Conservation (phyloP, 805 yeast species). For the Barnettozyma pratensis region DNA sequence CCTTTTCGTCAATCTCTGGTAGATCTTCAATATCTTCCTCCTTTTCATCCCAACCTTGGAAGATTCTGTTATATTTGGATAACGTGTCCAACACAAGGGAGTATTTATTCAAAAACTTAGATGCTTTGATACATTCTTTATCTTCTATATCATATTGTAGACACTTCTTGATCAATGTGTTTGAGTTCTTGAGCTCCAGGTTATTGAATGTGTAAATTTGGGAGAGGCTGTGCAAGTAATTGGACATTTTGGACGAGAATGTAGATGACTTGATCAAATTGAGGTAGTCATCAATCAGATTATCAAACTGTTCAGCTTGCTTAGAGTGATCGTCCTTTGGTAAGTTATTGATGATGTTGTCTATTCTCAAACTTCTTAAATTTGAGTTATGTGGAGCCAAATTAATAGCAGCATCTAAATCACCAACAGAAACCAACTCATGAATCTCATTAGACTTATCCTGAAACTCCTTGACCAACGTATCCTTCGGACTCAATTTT, state of each 20-base stretch:
- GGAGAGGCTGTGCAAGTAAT: slow-evolving; percentile 27
- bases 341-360: slow-evolving; percentile 23
- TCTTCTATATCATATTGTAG: slow-evolving; percentile 74
- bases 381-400: slow-evolving; percentile 40
- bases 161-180: slow-evolving; percentile 48
- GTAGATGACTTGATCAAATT: slow-evolving; percentile 19
- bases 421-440: slow-evolving; percentile 23
- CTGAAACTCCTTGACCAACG: slow-evolving; percentile 12
- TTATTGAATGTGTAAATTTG: slow-evolving; percentile 45
- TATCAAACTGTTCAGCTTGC: slow-evolving; percentile 13
- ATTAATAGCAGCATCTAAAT: slow-evolving; percentile 29
- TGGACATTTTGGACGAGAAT: slow-evolving; percentile 20
- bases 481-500: slow-evolving; percentile 8
- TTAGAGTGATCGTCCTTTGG: slow-evolving; percentile 6
- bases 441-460: slow-evolving; percentile 15
- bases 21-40: slow-evolving; percentile 35
- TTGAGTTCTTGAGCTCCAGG: slow-evolving; percentile 43
- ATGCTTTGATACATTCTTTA: slow-evolving; percentile 47
- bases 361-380: slow-evolving; percentile 29
- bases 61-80: slow-evolving; percentile 39
- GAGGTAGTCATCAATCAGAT: slow-evolving; percentile 23
- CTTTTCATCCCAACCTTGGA: slow-evolving; percentile 35
- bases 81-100: slow-evolving; percentile 27
- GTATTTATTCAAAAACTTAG: slow-evolving; percentile 49
- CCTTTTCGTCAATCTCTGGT: slow-evolving; percentile 37